phyloP scores from a whole-genome alignment of 2,329 filamentous ascomycete genomes.

The Teratosphaeria zuluensis region DNA sequence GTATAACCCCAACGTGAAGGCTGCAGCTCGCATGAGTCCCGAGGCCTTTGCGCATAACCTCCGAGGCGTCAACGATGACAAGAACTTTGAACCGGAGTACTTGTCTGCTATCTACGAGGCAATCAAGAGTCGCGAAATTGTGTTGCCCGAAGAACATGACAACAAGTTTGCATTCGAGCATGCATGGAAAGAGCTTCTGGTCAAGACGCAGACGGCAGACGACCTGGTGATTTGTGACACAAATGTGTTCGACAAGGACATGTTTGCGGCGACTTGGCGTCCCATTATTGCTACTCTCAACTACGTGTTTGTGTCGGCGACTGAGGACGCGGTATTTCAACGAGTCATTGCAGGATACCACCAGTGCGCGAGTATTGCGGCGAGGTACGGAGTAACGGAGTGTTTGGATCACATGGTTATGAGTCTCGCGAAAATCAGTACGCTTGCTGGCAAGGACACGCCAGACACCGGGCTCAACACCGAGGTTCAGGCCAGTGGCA shows the following conservation, averaged over 20 bases:
- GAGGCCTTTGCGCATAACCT: constrained; percentile 79
- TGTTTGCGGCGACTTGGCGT: constrained; percentile 94
- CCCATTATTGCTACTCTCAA: constrained; percentile 90
- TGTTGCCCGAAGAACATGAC: constrained; percentile 92
- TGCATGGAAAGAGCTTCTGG: constrained; percentile 87
- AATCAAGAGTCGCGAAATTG: constrained; percentile 89
- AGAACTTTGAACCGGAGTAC: constrained; percentile 77
- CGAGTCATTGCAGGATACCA: constrained; percentile 91
- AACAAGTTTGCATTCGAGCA: constrained; percentile 95
- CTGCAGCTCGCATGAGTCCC: constrained; percentile 71
- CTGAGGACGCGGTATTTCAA: constrained; percentile 89
- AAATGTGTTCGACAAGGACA: constrained; percentile 92
- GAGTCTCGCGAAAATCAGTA: constrained; percentile 83
- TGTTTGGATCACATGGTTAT: constrained; percentile 89
- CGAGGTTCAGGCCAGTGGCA: constrained; percentile 76
- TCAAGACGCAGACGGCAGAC: constrained; percentile 70
- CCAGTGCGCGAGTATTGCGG: constrained; percentile 87
- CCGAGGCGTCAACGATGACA: constrained; percentile 76
- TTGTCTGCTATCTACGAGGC: constrained; percentile 80
- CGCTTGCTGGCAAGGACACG: constrained; percentile 63
- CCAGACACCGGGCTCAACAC: constrained; percentile 87
- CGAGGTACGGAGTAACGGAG: constrained; percentile 71
- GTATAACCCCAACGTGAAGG: constrained; percentile 82
- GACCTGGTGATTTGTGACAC: constrained; percentile 73
- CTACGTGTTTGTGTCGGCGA: constrained; percentile 98